These are phyloP conservation scores for Apodospora peruviana DNA, from an alignment of 495 filamentous ascomycete species.

Conservation along the genomic window DNA sequence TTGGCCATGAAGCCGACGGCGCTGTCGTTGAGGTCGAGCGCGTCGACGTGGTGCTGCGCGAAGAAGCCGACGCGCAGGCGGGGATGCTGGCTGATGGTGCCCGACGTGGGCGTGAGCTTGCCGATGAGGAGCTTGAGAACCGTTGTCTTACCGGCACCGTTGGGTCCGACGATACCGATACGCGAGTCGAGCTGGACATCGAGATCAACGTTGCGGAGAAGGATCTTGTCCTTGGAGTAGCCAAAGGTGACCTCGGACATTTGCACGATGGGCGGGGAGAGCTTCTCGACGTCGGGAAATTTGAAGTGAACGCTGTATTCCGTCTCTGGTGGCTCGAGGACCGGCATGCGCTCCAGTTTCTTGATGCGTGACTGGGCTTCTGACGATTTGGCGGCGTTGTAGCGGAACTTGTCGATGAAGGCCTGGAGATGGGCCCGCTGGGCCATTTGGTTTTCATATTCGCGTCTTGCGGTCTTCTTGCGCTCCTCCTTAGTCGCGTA, in stretches of 20 bases:
- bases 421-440: constrained; percentile 82
- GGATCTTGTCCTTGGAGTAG: constrained; percentile 72
- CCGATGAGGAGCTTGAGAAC: constrained; percentile 91
- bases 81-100: constrained; percentile 80
- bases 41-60: constrained; percentile 97
- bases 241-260: constrained; percentile 92
- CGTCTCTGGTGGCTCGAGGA: constrained; percentile 82
- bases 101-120: constrained; percentile 68
- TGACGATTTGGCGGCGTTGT: constrained; percentile 98
- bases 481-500: constrained; percentile 97
- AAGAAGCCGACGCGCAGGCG: constrained; percentile 92
- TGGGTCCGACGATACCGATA: constrained; percentile 97
- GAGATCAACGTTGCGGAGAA: constrained; percentile 82
- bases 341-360: constrained; percentile 94
- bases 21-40: constrained; percentile 78
- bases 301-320: constrained; percentile 97
- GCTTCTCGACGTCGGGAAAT: constrained; percentile 96
- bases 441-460: constrained; percentile 98
- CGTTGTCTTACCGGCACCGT: constrained; percentile 97
- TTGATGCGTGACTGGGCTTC: constrained; percentile 98
- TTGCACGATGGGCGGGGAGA: constrained; percentile 95
- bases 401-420: constrained; percentile 99
- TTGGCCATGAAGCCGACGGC: constrained; percentile 95
- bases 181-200: constrained; percentile 97
- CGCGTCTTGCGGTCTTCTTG: constrained; percentile 90